Base-by-base conservation (phyloP, 306 rosid species). In the Cucurbita argyrosperma region DNA sequence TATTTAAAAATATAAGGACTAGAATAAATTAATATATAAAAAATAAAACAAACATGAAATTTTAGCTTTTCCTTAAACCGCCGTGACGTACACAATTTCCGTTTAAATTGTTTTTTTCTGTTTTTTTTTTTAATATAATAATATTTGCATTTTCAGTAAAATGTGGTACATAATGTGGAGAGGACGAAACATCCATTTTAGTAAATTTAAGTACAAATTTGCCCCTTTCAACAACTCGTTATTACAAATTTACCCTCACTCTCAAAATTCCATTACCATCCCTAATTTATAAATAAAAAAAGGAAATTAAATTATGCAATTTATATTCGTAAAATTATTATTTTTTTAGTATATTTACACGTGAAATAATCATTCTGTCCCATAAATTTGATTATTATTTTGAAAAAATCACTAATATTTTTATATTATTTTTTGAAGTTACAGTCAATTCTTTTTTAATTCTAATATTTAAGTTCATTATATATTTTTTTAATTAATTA, bases 171-270 rank as follows among this genome's bases (percentile, higher is more conserved):
- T 46, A 70, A 70, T 70, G 8, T 16, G 55, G 45, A 12, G 21
- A 49, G 74, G 45, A 70, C 45, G 59, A 26, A 70, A 70, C 60
- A 52, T 47, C 60, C 59, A 70, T 70, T 70, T 70, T 70, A 14
- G 53, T 72, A 39, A 30, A 30, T 30, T 30, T 1, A 30, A 30
- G 35, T 30, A 30, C 54, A 12, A 2, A 51, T 72, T 78, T 40
- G 15, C 82, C 74, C 37, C 37, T 43, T 38, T 5, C 21, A 10
- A 1, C 5, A 39, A 64, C 14, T 16, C 5, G 0, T 64, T 40
- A 39, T 64, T n/a, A n/a, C 70, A n/a, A 64, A 38, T n/a, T 40
- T 39, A n/a, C 40, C 64, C 15, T 54, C 9, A 0, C 12, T 18
- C 6, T n/a, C 35, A 30, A 30, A 30, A 30, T 30, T 30, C 35